A percentile compares a stretch with the other conserved stretches of the same genome.
phyloP scores from a whole-genome alignment of 805 yeast species.

The Kluyveromyces siamensis region DNA sequence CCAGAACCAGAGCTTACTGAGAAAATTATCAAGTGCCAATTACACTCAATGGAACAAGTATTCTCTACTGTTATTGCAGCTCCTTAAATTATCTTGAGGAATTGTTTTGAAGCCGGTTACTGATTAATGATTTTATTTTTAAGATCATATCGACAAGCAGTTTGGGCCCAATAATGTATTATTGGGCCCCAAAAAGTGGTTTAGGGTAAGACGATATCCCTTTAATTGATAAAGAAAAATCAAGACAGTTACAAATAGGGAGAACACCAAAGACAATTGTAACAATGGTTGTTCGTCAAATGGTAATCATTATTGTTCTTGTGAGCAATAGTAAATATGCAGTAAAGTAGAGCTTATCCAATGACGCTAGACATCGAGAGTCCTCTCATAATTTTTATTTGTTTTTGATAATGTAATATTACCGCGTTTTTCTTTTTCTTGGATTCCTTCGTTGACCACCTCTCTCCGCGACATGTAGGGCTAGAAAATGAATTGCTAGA shows the following conservation, averaged over 20 bases:
- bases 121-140: no score
- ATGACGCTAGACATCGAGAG: no score
- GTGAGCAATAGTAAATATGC: no score
- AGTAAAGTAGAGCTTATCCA: no score
- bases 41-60: not conserved
- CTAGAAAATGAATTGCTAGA: not conserved
- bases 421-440: not conserved
- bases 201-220: not conserved
- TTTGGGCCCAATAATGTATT: not conserved
- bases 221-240: not conserved
- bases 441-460: not conserved
- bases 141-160: not conserved
- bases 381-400: no score
- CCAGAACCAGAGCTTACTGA: not conserved
- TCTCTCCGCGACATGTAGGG: not conserved
- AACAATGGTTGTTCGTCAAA: no score
- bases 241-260: not conserved
- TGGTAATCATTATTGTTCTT: no score
- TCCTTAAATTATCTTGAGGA: no score
- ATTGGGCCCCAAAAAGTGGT: no score
- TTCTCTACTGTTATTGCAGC: not conserved
- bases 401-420: no score
- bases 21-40: not conserved
- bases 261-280: no score
- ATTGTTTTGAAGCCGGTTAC: not conserved